Base-by-base conservation (phyloP, 352 stramenopile species). In the Phytophthora pluvialis region DNA sequence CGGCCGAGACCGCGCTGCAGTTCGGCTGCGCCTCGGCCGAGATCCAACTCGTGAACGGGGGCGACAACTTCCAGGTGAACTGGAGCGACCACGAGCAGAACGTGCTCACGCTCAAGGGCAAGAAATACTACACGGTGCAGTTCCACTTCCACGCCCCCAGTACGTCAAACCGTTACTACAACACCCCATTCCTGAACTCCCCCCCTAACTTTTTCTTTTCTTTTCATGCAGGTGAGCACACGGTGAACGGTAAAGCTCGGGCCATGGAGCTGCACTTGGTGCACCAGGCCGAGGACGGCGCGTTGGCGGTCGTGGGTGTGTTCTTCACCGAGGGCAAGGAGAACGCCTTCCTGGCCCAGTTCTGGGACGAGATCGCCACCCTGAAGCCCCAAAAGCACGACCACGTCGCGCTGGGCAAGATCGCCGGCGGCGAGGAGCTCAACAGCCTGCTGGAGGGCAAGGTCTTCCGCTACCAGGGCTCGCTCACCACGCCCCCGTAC, bases 401-500 rank as follows among this genome's bases (percentile, higher is more conserved):
- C 21, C 46, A 67, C 39, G 54, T 79, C 5, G 42, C 49, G 3
- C 18, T 89, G 28, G 69, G 75, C 35, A 59, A 62, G 11, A 74
- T 90, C 55, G 18, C 47, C 5, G 62, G 70, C 18, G 60, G 70
- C 1, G 44, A 60, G 2, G 58, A 70, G 43, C 63, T 78, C 26
- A 62, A 70, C 45, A 36, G 33, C 9, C 57, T 84, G 11, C 52
- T 77, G 35, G 50, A 70, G 5, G 80, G 81, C 28, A 54, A 65
- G 33, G 80, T 86, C 50, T 89, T 78, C 62, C 75, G 80, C 29
- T 91, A 91, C 75, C 44, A 46, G 6, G 84, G 84, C 9, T 91
- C 81, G 35, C 70, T 93, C 15, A 93, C 84, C 18, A 93, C 84
- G 12, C 80, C 84, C 9, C 84, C 84, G n/a, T 93, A 86, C 75